These are phyloP conservation scores for Geosiphon pyriformis DNA, from an alignment of 192 early-diverging fungal genomes.

Conservation along the genomic window DNA sequence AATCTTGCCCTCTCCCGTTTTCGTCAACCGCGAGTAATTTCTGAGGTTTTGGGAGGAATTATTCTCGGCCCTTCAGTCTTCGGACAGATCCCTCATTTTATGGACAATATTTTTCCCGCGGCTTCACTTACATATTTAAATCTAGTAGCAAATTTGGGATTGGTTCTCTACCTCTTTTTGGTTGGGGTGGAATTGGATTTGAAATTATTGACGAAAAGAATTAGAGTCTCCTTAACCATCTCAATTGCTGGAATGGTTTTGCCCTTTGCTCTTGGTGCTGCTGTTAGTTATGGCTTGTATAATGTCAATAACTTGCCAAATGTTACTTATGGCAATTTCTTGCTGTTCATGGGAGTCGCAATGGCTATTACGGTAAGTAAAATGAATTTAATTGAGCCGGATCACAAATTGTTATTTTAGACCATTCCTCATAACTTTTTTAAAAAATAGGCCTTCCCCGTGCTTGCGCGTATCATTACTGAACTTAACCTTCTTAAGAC, in stretches of 20 bases:
- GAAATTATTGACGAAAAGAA: constrained; percentile 46
- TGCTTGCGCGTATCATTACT: constrained; percentile 88
- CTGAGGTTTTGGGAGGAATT: constrained; percentile 88
- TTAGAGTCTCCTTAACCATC: constrained; percentile 54
- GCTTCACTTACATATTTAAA: constrained; percentile 64
- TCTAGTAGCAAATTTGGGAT: constrained; percentile 80
- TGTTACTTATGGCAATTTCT: constrained; percentile 60
- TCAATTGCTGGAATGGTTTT: constrained; percentile 74
- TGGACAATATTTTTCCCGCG: constrained; percentile 64
- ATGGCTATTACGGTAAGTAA: constrained; percentile 76
- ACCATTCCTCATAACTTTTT: constrained; percentile 4
- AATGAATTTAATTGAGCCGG: neutral
- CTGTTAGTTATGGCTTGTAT: constrained; percentile 69
- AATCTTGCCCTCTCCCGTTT: constrained; percentile 54
- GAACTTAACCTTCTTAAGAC: constrained; percentile 81
- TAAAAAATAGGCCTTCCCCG: constrained; percentile 71
- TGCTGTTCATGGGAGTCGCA: constrained; percentile 85
- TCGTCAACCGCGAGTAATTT: constrained; percentile 82
- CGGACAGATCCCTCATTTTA: constrained; percentile 66
- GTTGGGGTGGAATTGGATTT: constrained; percentile 84
- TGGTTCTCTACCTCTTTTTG: constrained; percentile 86
- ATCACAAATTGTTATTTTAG: neutral
- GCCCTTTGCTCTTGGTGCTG: constrained; percentile 75
- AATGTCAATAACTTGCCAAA: constrained; percentile 40
- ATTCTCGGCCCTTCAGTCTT: constrained; percentile 83